Conservation (phyloP, 805 yeast genomes). For the Torulaspora gathmanii region DNA sequence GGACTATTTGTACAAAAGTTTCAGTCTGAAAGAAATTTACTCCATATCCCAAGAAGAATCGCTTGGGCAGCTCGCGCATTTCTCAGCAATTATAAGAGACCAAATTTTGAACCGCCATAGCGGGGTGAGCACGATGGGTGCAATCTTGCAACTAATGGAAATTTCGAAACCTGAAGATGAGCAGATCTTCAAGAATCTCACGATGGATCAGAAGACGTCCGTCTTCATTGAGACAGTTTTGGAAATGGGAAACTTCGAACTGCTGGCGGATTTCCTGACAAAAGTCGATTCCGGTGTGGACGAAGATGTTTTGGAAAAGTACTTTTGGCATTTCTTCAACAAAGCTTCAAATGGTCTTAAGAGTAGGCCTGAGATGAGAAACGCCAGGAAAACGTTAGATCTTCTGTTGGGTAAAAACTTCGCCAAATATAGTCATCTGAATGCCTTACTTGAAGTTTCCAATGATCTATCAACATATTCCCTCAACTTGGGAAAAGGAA, state of each 20-base stretch:
- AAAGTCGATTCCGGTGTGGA: slow-evolving; percentile 12
- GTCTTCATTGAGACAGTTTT: slow-evolving; percentile 30
- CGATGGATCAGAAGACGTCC: slow-evolving; percentile 11
- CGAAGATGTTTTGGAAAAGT: slow-evolving; percentile 24
- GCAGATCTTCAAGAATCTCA: slow-evolving; percentile 19
- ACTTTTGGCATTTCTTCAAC: slow-evolving; percentile 43
- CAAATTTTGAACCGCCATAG: not conserved
- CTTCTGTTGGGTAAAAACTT: slow-evolving; percentile 18
- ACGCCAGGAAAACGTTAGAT: slow-evolving; percentile 33
- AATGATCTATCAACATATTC: slow-evolving; percentile 32
- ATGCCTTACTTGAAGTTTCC: slow-evolving; percentile 26
- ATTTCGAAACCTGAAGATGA: slow-evolving; percentile 3
- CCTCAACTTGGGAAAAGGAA: slow-evolving; percentile 32
- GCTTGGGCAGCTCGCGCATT: slow-evolving; percentile 25
- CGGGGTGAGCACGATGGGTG: not conserved
- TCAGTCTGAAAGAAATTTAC: slow-evolving; percentile 21
- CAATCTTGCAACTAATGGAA: slow-evolving; percentile 6
- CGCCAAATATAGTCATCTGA: slow-evolving; percentile 14
- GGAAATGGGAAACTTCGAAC: slow-evolving; percentile 29
- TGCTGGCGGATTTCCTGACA: slow-evolving; percentile 20
- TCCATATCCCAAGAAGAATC: slow-evolving; percentile 21
- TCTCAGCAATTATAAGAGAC: slow-evolving; percentile 15
- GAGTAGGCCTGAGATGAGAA: slow-evolving; percentile 39
- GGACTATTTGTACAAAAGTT: slow-evolving; percentile 11
- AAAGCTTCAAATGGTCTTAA: slow-evolving; percentile 41